These are phyloP conservation scores for Zizania latifolia DNA, from an alignment of 176 grass and related monocot species.

Conservation along the genomic window DNA sequence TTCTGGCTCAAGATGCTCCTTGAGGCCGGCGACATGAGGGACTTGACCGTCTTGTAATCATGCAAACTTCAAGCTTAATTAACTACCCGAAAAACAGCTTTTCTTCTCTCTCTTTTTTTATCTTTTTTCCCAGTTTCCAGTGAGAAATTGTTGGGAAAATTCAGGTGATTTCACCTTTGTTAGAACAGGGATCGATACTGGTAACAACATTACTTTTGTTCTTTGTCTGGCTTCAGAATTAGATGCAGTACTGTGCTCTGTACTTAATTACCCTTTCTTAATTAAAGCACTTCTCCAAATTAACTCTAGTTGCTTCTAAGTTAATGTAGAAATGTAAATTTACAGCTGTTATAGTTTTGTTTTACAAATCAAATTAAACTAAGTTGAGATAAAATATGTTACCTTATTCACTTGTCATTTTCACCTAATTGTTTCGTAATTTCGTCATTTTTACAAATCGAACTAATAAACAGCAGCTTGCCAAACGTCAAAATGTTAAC, in stretches of 20 bases:
- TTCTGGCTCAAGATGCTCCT: slow-evolving; percentile 54
- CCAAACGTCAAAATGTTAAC: too few species aligned
- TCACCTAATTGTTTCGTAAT: too few species aligned
- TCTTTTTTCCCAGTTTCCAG: slow-evolving; percentile 10
- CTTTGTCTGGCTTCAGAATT: neutral
- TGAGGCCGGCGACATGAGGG: slow-evolving; percentile 42
- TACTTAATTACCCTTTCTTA: neutral
- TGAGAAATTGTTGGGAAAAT: slow-evolving; percentile 27
- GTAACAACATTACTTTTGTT: slow-evolving; percentile 23
- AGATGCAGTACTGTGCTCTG: neutral
- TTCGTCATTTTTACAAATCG: too few species aligned
- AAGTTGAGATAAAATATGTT: too few species aligned
- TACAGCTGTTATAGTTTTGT: too few species aligned
- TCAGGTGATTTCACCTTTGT: slow-evolving; percentile 25
- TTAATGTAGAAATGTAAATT: too few species aligned
- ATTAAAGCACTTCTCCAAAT: too few species aligned
- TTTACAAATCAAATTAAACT: too few species aligned
- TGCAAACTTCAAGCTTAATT: neutral
- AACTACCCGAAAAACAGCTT: neutral
- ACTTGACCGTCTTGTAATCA: slow-evolving; percentile 21
- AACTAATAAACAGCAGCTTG: too few species aligned
- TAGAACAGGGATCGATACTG: slow-evolving; percentile 23
- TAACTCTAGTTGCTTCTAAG: too few species aligned
- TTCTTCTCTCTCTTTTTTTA: neutral
- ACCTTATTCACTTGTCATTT: too few species aligned